phyloP scores from a whole-genome alignment of 768 basidiomycete genomes.

The Phlebiopsis flavidoalba region DNA sequence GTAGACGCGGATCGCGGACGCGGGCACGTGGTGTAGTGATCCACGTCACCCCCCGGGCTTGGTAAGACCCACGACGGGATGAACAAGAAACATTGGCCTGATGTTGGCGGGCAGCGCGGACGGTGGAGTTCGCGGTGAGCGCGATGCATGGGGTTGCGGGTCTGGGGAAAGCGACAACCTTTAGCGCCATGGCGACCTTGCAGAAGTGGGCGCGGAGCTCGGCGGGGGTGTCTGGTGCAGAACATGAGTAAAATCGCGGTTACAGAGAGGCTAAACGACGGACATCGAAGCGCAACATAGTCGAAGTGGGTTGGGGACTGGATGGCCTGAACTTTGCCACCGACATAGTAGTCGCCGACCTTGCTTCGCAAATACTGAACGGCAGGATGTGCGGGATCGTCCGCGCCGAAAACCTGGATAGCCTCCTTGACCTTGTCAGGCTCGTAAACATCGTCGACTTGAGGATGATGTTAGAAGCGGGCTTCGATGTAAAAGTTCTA shows the following conservation, averaged over 20 bases:
- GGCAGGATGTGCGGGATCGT: conserved; percentile 92
- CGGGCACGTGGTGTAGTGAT: conserved; percentile 94
- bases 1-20: conserved; percentile 93
- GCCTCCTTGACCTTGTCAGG: conserved; percentile 88
- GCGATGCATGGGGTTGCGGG: conserved; percentile 98
- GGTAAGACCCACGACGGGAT: conserved; percentile 97
- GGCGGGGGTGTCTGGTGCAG: conserved; percentile 70
- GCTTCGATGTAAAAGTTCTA: background rate
- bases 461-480: background rate
- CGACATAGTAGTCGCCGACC: conserved; percentile 86
- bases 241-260: background rate
- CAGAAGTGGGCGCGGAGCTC: conserved; percentile 94
- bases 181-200: conserved; percentile 95
- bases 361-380: conserved; percentile 84
- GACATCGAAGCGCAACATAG: conserved; percentile 91
- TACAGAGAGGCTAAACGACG: conserved; percentile 18
- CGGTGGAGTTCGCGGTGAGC: conserved; percentile 97
- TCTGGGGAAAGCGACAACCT: conserved; percentile 99
- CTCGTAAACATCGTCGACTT: conserved; percentile 85
- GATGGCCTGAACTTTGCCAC: conserved; percentile 92
- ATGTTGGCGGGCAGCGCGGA: conserved; percentile 90
- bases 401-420: conserved; percentile 85
- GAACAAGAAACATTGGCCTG: conserved; percentile 97
- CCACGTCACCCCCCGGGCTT: conserved; percentile 94
- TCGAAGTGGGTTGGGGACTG: conserved; percentile 90